phyloP scores from a whole-genome alignment of 176 grass and related monocot genomes.

The Oryza australiensis region DNA sequence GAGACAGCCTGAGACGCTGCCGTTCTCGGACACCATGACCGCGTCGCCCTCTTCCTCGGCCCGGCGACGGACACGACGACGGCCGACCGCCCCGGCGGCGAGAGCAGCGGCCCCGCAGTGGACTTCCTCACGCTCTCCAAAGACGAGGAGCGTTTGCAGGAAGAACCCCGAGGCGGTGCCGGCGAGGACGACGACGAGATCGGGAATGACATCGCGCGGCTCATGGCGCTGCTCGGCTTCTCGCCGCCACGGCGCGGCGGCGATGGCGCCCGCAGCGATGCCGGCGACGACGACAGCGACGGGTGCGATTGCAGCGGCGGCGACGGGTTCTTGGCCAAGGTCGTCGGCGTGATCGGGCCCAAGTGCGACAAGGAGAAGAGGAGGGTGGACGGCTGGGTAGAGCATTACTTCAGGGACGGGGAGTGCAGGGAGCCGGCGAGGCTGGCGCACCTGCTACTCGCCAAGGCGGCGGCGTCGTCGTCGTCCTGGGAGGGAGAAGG shows the following conservation, averaged over 20 bases:
- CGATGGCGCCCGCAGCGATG: background rate
- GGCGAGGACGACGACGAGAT: background rate
- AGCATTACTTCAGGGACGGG: slow-evolving; percentile 30
- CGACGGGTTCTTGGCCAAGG: slow-evolving; percentile 54
- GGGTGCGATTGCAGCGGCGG: slow-evolving; percentile 64
- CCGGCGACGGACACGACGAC: background rate
- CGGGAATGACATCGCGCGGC: slow-evolving; percentile 44
- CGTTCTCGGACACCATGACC: slow-evolving; percentile 23
- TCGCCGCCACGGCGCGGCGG: background rate
- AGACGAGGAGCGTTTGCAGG: background rate
- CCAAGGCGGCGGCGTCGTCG: slow-evolving; percentile 33
- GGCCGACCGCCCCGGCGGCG: background rate
- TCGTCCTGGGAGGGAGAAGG: slow-evolving; percentile 29
- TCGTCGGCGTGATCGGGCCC: slow-evolving; percentile 49
- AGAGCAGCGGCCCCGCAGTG: slow-evolving; percentile 51
- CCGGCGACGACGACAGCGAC: background rate
- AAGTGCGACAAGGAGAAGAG: slow-evolving; percentile 60
- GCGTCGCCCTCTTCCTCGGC: slow-evolving; percentile 60
- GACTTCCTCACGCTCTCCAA: slow-evolving; percentile 55
- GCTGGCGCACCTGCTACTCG: slow-evolving; percentile 62
- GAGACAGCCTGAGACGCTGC: background rate
- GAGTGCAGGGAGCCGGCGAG: slow-evolving; percentile 62
- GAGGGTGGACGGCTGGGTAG: slow-evolving; percentile 59
- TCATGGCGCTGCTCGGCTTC: slow-evolving; percentile 56
- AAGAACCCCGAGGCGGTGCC: background rate